Evolutionary conservation across 768 basidiomycete species (phyloP).

Genomic region (Auriscalpium vulgare): DNA sequence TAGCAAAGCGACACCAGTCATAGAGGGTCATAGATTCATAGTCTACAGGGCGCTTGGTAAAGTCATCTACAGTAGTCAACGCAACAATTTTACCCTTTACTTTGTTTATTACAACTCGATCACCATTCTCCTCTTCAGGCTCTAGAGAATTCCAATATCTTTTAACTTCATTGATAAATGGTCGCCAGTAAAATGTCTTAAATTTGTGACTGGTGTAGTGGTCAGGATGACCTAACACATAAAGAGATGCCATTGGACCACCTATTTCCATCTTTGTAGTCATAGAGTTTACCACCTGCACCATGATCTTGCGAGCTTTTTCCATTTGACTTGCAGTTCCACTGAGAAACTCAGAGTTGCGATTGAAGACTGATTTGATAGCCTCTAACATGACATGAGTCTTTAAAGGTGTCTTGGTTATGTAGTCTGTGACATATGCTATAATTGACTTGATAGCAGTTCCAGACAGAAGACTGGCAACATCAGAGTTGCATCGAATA

Average conservation of each 20-base stretch:
- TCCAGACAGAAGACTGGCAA: conserved; percentile 21
- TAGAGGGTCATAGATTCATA: conserved; percentile 20
- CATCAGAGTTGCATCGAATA: conserved; percentile 31
- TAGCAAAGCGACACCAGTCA: conserved; percentile 16
- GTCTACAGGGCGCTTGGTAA: conserved; percentile 19
- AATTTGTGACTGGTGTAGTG: conserved; percentile 32
- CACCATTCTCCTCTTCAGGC: not conserved
- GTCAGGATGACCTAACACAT: conserved; percentile 29
- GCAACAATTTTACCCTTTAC: conserved; percentile 12
- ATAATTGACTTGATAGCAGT: too few species aligned
- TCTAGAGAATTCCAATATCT: conserved; percentile 9
- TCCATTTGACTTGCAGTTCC: not conserved
- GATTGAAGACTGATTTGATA: conserved; percentile 18
- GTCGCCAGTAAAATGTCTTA: conserved; percentile 25
- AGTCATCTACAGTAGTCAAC: conserved; percentile 25
- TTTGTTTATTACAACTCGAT: conserved; percentile 11
- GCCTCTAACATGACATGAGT: conserved; percentile 31
- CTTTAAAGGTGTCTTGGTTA: conserved; percentile 33
- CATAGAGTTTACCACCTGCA: conserved; percentile 30
- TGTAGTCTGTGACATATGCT: conserved; percentile 34
- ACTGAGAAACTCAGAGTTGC: conserved; percentile 16
- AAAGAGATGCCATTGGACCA: conserved; percentile 28
- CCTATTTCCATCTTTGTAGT: conserved; percentile 30
- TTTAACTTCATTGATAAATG: conserved; percentile 21
- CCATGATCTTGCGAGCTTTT: conserved; percentile 25